phyloP scores from a whole-genome alignment of 768 basidiomycete species.

The Termitomyces titanicus region DNA sequence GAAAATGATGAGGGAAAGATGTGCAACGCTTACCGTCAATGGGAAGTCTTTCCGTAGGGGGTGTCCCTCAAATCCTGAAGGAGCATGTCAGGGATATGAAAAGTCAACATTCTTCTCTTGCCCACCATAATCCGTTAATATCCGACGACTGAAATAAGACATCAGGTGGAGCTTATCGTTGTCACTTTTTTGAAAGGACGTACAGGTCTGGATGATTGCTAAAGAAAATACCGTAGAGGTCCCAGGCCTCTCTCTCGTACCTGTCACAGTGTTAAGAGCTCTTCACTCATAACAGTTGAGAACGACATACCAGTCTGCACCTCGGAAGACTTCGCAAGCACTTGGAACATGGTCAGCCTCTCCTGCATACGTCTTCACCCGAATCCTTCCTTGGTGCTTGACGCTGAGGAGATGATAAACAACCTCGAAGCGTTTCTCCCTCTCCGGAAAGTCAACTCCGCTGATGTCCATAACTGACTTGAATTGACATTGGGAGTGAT shows the following conservation, averaged over 20 bases:
- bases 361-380: slow-evolving; percentile 96
- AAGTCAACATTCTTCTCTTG: background rate
- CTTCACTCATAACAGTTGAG: background rate
- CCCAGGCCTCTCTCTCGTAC: slow-evolving; percentile 99
- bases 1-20: background rate
- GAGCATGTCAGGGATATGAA: slow-evolving; percentile 9
- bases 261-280: slow-evolving; percentile 28
- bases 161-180: slow-evolving; percentile 3
- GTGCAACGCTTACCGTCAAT: slow-evolving; percentile 62
- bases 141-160: slow-evolving; percentile 67
- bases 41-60: slow-evolving; percentile 99
- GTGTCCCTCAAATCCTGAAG: slow-evolving; percentile 89
- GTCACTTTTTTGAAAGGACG: slow-evolving; percentile 25
- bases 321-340: slow-evolving; percentile 71
- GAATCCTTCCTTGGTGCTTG: slow-evolving; percentile 73
- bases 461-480: slow-evolving; percentile 91
- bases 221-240: slow-evolving; percentile 97
- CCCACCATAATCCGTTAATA: slow-evolving; percentile 94
- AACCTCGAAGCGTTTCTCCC: slow-evolving; percentile 92
- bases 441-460: slow-evolving; percentile 92
- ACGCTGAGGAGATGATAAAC: slow-evolving; percentile 93
- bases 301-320: slow-evolving; percentile 83
- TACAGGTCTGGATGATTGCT: slow-evolving; percentile 94
- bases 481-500: slow-evolving; percentile 95
- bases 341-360: slow-evolving; percentile 92